phyloP scores from a whole-genome alignment of 1,284 basidiomycete genomes.

The Schizophyllum commune region DNA sequence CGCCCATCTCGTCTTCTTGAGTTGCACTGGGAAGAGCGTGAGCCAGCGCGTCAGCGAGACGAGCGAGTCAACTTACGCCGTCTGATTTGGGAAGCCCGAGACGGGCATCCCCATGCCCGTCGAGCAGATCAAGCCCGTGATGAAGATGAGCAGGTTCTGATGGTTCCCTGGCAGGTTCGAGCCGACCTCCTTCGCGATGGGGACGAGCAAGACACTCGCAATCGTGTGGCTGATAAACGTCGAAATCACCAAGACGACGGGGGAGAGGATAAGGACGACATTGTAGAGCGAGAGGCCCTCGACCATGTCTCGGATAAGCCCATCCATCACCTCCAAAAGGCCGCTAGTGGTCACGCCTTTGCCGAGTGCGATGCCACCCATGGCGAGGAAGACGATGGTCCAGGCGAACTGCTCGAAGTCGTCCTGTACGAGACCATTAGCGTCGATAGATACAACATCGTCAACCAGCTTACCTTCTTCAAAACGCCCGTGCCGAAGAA shows the following conservation, averaged over 20 bases:
- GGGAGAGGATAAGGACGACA: conserved; percentile 80
- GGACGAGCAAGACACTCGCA: conserved; percentile 91
- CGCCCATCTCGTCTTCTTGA: conserved; percentile 93
- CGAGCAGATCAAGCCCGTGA: conserved; percentile 89
- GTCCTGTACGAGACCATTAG: conserved; percentile 42
- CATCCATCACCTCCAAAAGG: conserved; percentile 73
- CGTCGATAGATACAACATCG: background rate
- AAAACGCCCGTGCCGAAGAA: conserved; percentile 95
- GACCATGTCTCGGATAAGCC: conserved; percentile 62
- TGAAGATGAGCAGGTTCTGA: conserved; percentile 80
- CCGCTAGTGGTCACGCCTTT: conserved; percentile 92
- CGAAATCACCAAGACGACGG: conserved; percentile 81
- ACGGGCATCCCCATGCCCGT: conserved; percentile 98
- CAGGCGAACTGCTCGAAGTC: conserved; percentile 94
- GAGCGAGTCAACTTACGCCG: conserved; percentile 60
- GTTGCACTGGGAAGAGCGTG: conserved; percentile 54
- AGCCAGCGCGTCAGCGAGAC: conserved; percentile 3
- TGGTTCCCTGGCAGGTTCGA: conserved; percentile 62
- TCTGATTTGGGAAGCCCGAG: conserved; percentile 96
- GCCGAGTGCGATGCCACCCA: conserved; percentile 97
- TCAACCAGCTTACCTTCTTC: conserved; percentile 64
- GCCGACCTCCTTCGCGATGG: conserved; percentile 91
- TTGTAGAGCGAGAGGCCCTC: conserved; percentile 69
- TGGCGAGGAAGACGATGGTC: conserved; percentile 94
- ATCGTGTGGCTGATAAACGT: conserved; percentile 97